A percentile compares a stretch with the other conserved stretches of the same genome.
Conservation (phyloP, 2,329 filamentous ascomycete species). For the Cercospora brassicicola region DNA sequence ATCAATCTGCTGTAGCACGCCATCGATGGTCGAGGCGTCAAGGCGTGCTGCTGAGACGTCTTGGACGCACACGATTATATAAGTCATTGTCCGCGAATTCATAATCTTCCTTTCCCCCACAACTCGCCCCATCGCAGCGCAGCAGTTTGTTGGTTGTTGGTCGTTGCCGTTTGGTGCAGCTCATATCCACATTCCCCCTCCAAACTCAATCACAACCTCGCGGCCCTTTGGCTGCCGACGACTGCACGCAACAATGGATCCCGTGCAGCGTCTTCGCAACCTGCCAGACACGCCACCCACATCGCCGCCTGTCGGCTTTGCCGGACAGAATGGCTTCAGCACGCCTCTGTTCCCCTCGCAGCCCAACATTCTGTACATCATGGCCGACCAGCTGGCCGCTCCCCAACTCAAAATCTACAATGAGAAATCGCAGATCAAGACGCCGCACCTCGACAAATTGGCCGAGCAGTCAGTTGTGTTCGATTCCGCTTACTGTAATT, state of each 20-base stretch:
- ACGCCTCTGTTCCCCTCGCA: constrained; percentile 45
- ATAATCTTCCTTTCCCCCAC: not conserved
- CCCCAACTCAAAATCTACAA: constrained; percentile 92
- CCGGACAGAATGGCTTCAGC: constrained; percentile 43
- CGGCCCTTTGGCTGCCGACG: not conserved
- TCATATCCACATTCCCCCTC: not conserved
- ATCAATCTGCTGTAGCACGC: not conserved
- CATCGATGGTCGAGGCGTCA: not conserved
- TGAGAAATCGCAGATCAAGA: constrained; percentile 82
- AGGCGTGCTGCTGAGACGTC: not conserved
- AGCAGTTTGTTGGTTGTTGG: not conserved
- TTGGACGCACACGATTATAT: constrained; percentile 3
- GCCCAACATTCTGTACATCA: constrained; percentile 87
- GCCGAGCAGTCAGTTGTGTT: constrained; percentile 83
- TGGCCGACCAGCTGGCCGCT: constrained; percentile 93
- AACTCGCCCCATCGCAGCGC: not conserved
- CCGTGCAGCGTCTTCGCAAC: constrained; percentile 35
- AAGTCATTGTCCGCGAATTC: not conserved
- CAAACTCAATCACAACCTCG: not conserved
- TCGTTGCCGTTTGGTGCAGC: not conserved
- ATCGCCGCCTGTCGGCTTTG: constrained; percentile 41
- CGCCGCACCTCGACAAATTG: constrained; percentile 81
- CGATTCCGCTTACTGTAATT: constrained; percentile 91
- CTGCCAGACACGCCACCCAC: constrained; percentile 40
- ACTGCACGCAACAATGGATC: constrained; percentile 20